These are phyloP conservation scores for Glycyrrhiza uralensis DNA, from an alignment of 306 rosid genomes.

Conservation along the genomic window DNA sequence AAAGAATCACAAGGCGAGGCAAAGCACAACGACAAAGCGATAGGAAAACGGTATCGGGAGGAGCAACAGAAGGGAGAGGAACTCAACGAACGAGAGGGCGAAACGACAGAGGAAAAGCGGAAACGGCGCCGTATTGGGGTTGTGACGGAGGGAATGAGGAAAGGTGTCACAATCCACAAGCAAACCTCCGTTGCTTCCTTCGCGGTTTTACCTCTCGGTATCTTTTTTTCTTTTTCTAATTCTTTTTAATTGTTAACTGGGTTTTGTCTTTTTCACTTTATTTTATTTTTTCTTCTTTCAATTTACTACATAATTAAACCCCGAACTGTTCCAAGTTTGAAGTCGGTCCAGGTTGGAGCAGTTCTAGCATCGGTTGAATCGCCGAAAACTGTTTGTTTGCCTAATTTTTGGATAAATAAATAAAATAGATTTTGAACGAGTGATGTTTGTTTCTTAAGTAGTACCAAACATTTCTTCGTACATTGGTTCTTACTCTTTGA, in stretches of 20 bases:
- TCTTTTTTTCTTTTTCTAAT: background rate
- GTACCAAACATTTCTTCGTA: too few species aligned
- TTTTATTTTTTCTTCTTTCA: background rate
- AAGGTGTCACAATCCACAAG: slow-evolving; percentile 17
- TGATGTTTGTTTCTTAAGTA: too few species aligned
- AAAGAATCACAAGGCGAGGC: background rate
- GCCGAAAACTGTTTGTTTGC: too few species aligned
- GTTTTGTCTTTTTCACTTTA: background rate
- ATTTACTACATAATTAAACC: too few species aligned
- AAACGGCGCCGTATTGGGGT: slow-evolving; percentile 27
- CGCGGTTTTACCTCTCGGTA: background rate
- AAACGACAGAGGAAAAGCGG: background rate
- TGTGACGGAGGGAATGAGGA: slow-evolving; percentile 25
- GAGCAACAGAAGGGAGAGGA: background rate
- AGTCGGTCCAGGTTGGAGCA: too few species aligned
- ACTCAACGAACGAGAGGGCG: background rate
- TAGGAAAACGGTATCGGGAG: background rate
- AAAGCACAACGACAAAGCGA: background rate
- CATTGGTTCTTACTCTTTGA: too few species aligned
- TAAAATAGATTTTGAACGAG: too few species aligned
- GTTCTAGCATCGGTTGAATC: too few species aligned
- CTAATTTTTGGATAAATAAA: too few species aligned
- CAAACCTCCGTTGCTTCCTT: slow-evolving; percentile 5
- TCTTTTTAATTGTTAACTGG: background rate
- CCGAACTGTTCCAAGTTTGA: too few species aligned